Evolutionary conservation across 2,329 filamentous ascomycete species (phyloP), one percentile per base, ranked within the genome.

Genomic region (Ustilaginoidea virens): DNA sequence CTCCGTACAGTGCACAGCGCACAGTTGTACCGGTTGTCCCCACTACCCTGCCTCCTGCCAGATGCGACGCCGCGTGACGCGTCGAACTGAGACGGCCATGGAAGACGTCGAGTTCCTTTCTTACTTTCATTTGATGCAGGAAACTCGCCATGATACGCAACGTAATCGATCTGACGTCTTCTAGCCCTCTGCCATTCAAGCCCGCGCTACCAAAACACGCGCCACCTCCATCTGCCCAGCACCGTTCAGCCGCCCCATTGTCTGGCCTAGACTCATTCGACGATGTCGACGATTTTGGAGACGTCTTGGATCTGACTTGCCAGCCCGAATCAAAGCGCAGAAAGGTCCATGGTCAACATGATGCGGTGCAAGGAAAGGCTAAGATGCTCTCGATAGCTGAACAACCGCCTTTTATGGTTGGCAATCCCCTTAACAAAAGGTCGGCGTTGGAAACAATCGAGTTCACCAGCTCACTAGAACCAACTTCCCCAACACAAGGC

Each of bases 131-230:
- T n/a, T n/a, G n/a, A n/a, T n/a, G n/a, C n/a, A 12, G 22, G 7
- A 10, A 13, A 6, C 4, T 12, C 16, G n/a, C 13, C 12, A 55
- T 54, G 51, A 39, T 44, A 6, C 36, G 39, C 2, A 39, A 51
- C 9, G 38, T 55, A 17, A 54, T 55, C 30, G 48, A 54, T 33
- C 48, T 55, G 16, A 38, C 53, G 13, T 55, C 52, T 11, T 55
- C 52, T 7, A 55, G 52, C 16, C 52, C 52, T 5, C 32, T 38
- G 23, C 29, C 30, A 7, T n/a, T 15, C 20, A 11, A n/a, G 12
- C 5, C 10, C 8, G 19, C 10, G 7, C 9, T 6, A 17, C 20
- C 27, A 18, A 23, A 10, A 5, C 14, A 8, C 13, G 10, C 29
- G 16, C 7, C 18, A 28, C 10, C 15, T 4, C 13, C n/a, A 16